Conservation (phyloP, 768 basidiomycete species). For the Lactarius psammicola region DNA sequence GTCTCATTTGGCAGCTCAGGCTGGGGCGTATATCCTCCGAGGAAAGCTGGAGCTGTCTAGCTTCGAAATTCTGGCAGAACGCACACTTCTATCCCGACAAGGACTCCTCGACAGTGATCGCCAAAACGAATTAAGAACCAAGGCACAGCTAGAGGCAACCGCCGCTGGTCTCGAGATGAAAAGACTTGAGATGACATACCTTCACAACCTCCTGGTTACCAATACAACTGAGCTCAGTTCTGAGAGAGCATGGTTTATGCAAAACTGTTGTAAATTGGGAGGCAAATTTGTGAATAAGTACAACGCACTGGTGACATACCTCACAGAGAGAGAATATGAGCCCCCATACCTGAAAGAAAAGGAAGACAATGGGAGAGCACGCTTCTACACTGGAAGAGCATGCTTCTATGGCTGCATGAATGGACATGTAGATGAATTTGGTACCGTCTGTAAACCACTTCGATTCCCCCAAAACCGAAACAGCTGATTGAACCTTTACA, state of each 20-base stretch:
- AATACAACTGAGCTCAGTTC: constrained; percentile 22
- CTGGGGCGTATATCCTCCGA: constrained; percentile 29
- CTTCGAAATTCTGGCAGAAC: constrained; percentile 27
- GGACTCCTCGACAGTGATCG: neutral
- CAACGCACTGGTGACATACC: constrained; percentile 25
- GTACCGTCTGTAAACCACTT: constrained; percentile 35
- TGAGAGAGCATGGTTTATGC: constrained; percentile 34
- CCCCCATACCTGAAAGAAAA: constrained; percentile 33
- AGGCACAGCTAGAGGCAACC: neutral
- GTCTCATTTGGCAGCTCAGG: constrained; percentile 33
- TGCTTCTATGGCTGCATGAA: constrained; percentile 43
- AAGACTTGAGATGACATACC: constrained; percentile 23
- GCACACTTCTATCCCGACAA: constrained; percentile 6
- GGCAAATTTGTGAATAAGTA: constrained; percentile 30
- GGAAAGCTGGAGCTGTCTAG: constrained; percentile 34
- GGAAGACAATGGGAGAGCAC: constrained; percentile 32
- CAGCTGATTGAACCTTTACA: constrained; percentile 30
- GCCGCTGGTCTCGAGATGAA: neutral
- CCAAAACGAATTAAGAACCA: neutral
- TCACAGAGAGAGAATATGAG: constrained; percentile 32
- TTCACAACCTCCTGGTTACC: constrained; percentile 29
- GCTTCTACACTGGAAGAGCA: no score
- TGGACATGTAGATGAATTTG: constrained; percentile 59
- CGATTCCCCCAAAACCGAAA: constrained; percentile 1
- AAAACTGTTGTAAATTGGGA: constrained; percentile 31